These are phyloP conservation scores for Nigrospora sphaerica DNA, from an alignment of 2,329 filamentous ascomycete species.

Conservation along the genomic window DNA sequence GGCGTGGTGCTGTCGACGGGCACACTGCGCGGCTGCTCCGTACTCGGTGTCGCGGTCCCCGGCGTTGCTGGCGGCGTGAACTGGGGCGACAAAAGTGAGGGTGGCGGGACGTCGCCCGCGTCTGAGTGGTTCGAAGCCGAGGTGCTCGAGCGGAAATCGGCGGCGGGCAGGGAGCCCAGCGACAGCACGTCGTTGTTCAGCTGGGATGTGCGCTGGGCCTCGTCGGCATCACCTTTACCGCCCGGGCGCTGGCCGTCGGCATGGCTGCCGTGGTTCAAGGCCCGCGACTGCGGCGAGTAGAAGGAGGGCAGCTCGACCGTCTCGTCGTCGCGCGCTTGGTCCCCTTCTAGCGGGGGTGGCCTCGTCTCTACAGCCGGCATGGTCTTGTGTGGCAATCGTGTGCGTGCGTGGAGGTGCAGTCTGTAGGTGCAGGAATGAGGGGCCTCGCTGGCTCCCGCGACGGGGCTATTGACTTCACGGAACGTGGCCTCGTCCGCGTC, in stretches of 20 bases:
- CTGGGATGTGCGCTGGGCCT: conserved; percentile 2
- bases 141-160: not conserved
- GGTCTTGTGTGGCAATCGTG: no score
- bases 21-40: conserved; percentile 39
- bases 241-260: conserved; percentile 4
- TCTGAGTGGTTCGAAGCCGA: conserved; percentile 1
- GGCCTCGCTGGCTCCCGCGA: no score
- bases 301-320: conserved; percentile 35
- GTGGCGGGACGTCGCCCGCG: conserved; percentile 31
- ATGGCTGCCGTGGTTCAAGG: not conserved
- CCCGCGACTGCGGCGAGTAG: conserved; percentile 33
- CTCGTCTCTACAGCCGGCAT: no score
- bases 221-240: conserved; percentile 9
- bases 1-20: conserved; percentile 54
- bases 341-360: no score
- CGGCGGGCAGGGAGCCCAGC: conserved; percentile 17
- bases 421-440: no score
- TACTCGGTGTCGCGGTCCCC: conserved; percentile 46
- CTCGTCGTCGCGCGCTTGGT: conserved; percentile 16
- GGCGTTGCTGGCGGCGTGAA: conserved; percentile 69
- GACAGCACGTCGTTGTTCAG: conserved; percentile 27
- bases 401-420: no score
- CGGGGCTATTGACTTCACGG: no score
- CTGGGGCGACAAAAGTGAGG: conserved; percentile 77
- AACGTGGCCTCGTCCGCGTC: no score